phyloP scores from a whole-genome alignment of 345 rosid species.

The Turritis glabra region DNA sequence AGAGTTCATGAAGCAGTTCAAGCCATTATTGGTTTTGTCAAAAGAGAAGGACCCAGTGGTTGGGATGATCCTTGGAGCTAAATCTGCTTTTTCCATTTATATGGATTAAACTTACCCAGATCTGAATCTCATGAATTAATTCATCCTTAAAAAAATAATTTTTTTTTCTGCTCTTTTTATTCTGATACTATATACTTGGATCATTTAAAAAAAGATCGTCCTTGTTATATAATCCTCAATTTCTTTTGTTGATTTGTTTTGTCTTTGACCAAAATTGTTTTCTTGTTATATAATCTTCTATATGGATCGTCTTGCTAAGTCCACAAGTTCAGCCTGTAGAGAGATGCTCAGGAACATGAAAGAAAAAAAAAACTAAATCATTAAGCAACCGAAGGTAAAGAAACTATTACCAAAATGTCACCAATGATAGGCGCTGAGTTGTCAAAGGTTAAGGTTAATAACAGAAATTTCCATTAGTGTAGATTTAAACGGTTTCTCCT shows the following conservation, averaged over 20 bases:
- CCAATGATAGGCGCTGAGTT: background rate
- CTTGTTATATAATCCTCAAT: slow-evolving; percentile 18
- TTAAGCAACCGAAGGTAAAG: background rate
- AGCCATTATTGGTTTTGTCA: slow-evolving; percentile 70
- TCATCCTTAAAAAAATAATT: background rate
- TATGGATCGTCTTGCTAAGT: background rate
- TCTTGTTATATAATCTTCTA: background rate
- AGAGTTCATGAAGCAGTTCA: slow-evolving; percentile 75
- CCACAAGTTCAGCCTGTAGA: background rate
- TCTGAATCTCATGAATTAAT: slow-evolving; percentile 7
- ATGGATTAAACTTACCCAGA: background rate
- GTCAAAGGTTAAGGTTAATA: background rate
- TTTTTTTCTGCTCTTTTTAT: background rate
- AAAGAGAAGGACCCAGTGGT: slow-evolving; percentile 85
- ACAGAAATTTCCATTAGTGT: background rate
- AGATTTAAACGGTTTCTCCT: background rate
- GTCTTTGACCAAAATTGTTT: background rate
- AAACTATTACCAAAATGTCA: background rate
- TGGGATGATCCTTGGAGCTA: slow-evolving; percentile 99
- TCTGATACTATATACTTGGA: slow-evolving; percentile 12
- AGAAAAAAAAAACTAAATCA: background rate
- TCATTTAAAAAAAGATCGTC: background rate
- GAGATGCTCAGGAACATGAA: background rate
- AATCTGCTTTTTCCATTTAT: slow-evolving; percentile 2
- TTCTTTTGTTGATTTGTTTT: background rate